Evolutionary conservation across 169 alveolate species (phyloP), one percentile per base, ranked within the genome.

Genomic region (Plasmodium yoelii): DNA sequence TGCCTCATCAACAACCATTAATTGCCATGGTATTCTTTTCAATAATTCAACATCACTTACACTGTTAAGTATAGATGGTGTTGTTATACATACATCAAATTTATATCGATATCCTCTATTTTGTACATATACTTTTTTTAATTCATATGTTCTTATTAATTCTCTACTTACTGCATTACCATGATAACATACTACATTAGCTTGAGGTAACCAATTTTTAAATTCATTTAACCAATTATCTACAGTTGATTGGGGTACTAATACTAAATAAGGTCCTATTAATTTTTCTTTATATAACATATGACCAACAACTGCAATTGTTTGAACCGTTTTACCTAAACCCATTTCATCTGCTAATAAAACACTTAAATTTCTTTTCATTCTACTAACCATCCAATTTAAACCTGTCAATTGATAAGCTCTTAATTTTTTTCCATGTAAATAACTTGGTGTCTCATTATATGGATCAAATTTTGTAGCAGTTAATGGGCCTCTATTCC

Each of bases 281-380:
- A 96, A 86, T 24, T 94, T 88, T 70, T 96, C 98, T 88, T 84
- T 90, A 71, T 94, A 95, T 77, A 96, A 72, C 93, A 94, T 91
- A 68, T 96, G 98, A 1, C 98, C 98, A 15, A 97, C 89, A n/a
- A 97, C 95, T 1, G 98, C 93, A n/a, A 97, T 97, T 8, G 98
- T 94, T 82, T 97, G 98, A 5, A 97, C 97, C 0, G 99, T 97
- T 92, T 97, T 97, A 1, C 99, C 99, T 13, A 97, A 95, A 10
- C 99, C 99, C 99, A 97, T 97, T 90, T 97, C 99, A 91, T 97
- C 99, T 5, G 99, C 99, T 68, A 97, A 89, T 55, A 97, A 94
- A 8, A 97, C 98, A 69, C 98, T 97, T 46, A 97, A 92, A 42
- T 98, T 98, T 53, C 97, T 90, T 93, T 98, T 98, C 97, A 97